Evolutionary conservation across 106 monocot species (phyloP), one percentile per base, ranked within the genome.

Genomic region (Gastrodia elata): DNA sequence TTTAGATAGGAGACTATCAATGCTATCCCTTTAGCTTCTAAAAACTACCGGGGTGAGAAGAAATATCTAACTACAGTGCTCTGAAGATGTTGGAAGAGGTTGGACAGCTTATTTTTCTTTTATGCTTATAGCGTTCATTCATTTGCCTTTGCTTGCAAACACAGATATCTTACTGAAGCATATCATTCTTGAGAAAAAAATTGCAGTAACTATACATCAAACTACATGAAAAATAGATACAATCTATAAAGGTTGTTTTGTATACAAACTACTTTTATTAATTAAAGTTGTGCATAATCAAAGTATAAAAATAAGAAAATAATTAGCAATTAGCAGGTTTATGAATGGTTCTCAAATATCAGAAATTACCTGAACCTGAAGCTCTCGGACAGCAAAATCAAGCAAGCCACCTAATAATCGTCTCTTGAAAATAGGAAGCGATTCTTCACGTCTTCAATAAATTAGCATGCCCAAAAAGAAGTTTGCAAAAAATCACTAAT

Each of bases 351-450:
- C 42, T 14, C 28, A 37, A 68, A 71, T 35, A 27, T 34, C 4
- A 16, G 48, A 80, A 69, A 30, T 59, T 74, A 96, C 96, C 92
- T 96, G 96, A 76, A 92, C 89, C 65, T 86, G 92, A 74, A 96
- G 86, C 71, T 96, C 96, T 71, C 96, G 90, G 20, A 90, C 80
- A 68, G 96, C 82, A 90, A 96, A 96, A 75, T 96, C 96, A 55
- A 96, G 77, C 84, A 96, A 83, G 55, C 87, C 88, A 77, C 88
- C 82, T 14, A 96, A 65, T 28, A 96, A 86, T 74, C 92, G 87
- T 79, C 96, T 90, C 82, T 96, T 96, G 56, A 96, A 96, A 77
- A 92, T 65, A 65, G 96, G 92, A 26, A 92, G 81, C 57, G 90
- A 92, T 67, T 96, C 92, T 80, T 96, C 96, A 57, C 96, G 96